These are phyloP conservation scores for Calonectria ilicicola DNA, from an alignment of 2,329 filamentous ascomycete genomes.

Conservation along the genomic window DNA sequence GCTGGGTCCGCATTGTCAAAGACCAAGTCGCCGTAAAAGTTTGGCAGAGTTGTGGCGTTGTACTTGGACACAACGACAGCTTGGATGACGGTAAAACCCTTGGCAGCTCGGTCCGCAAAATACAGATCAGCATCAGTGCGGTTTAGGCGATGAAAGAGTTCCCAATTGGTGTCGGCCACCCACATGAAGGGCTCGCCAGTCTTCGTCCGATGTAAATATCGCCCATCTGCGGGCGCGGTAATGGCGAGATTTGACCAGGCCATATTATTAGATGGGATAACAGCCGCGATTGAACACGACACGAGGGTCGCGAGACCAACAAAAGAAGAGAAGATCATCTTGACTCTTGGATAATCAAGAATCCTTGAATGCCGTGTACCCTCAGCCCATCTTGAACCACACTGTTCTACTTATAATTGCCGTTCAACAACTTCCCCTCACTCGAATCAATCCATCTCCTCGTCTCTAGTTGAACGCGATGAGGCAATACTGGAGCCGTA, in stretches of 20 bases:
- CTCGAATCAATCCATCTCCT: not conserved
- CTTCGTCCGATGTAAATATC: not conserved
- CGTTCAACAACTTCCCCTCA: not conserved
- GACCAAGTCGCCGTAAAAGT: not conserved
- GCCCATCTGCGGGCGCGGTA: not conserved
- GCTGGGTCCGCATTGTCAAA: not conserved
- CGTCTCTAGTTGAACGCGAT: not conserved
- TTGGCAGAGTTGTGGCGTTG: not conserved
- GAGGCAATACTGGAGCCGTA: not conserved
- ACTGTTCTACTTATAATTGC: not conserved
- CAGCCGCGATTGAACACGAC: not conserved
- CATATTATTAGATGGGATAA: not conserved
- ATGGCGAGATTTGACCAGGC: not conserved
- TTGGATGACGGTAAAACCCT: not conserved
- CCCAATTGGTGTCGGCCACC: not conserved
- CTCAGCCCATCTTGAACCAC: not conserved
- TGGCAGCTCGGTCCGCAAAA: not conserved
- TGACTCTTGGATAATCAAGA: not conserved
- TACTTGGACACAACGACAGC: not conserved
- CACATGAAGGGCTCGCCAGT: constrained; percentile 1
- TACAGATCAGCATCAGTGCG: not conserved
- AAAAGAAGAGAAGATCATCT: not conserved
- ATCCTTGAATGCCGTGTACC: not conserved
- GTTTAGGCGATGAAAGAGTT: not conserved
- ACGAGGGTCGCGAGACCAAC: not conserved